Conservation (phyloP, 768 basidiomycete genomes). For the Termitomyces titanicus region DNA sequence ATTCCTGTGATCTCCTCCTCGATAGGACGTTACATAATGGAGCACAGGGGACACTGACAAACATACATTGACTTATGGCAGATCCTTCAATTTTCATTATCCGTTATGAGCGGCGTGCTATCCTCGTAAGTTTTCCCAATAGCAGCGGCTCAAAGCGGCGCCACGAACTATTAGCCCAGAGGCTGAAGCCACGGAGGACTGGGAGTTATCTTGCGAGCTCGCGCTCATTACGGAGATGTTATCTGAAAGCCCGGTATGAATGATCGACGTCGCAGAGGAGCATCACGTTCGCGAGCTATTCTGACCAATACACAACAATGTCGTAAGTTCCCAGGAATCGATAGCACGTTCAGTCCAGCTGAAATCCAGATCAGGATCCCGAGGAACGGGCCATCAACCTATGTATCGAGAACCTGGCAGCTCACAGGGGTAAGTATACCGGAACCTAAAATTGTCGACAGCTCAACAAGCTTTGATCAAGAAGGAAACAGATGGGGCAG, state of each 20-base stretch:
- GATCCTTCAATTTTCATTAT: conserved; percentile 1
- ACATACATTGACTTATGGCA: conserved; percentile 10
- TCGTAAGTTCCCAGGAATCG: not conserved
- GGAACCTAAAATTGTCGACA: conserved; percentile 11
- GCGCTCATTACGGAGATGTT: not conserved
- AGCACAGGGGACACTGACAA: conserved; percentile 2
- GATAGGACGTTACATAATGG: conserved; percentile 5
- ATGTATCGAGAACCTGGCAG: not conserved
- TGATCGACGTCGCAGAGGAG: conserved; percentile 9
- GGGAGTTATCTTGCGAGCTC: not conserved
- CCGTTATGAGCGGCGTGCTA: conserved; percentile 14
- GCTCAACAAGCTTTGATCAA: conserved; percentile 16
- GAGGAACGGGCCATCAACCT: not conserved
- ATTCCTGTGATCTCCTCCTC: conserved; percentile 7
- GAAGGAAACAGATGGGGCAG: conserved; percentile 18
- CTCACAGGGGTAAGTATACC: conserved; percentile 2
- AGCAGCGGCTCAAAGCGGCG: not conserved
- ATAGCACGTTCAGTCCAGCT: not conserved
- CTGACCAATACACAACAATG: not conserved
- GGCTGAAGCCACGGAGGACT: not conserved
- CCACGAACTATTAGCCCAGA: not conserved
- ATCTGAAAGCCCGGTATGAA: not conserved
- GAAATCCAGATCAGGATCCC: conserved; percentile 4
- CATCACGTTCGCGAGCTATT: not conserved
- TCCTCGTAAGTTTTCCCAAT: not conserved